These are phyloP conservation scores for Rubus idaeus DNA, from an alignment of 306 rosid genomes.

Conservation along the genomic window DNA sequence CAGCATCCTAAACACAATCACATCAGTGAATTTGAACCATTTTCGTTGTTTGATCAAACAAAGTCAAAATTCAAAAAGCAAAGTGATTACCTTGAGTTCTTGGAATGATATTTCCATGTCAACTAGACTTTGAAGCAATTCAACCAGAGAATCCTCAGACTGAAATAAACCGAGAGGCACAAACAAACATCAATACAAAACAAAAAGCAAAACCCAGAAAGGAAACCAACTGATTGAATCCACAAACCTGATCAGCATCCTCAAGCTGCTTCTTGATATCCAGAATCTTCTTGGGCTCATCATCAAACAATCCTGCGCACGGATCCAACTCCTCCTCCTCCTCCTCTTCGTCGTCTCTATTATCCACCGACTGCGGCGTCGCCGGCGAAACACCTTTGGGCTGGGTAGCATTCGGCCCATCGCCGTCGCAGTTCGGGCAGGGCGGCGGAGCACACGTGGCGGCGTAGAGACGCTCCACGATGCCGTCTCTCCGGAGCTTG, in stretches of 20 bases:
- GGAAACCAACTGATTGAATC: background rate
- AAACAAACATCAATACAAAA: background rate
- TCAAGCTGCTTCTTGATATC: slow-evolving; percentile 86
- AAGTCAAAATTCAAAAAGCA: too few relatives aligned
- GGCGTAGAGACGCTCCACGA: slow-evolving; percentile 69
- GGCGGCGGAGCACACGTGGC: slow-evolving; percentile 35
- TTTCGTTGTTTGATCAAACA: background rate
- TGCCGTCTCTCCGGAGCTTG: slow-evolving; percentile 71
- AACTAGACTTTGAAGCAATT: slow-evolving; percentile 77
- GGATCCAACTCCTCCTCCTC: slow-evolving; percentile 52
- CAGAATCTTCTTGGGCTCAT: slow-evolving; percentile 78
- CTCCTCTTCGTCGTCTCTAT: slow-evolving; percentile 38
- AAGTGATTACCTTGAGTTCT: slow-evolving; percentile 61
- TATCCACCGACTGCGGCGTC: slow-evolving; percentile 59
- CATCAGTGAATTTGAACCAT: background rate
- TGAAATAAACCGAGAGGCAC: slow-evolving; percentile 10
- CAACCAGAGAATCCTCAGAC: slow-evolving; percentile 77
- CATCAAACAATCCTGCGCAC: slow-evolving; percentile 71
- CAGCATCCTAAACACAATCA: slow-evolving; percentile 64
- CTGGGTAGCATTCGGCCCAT: slow-evolving; percentile 25
- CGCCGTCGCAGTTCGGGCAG: slow-evolving; percentile 50
- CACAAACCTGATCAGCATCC: slow-evolving; percentile 65
- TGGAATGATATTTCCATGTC: slow-evolving; percentile 98
- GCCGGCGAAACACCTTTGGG: slow-evolving; percentile 45
- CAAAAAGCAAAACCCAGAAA: background rate